Evolutionary conservation across 73 alveolate species (phyloP), one percentile per base, ranked within the genome.

Genomic region (Loxodes magnus): DNA sequence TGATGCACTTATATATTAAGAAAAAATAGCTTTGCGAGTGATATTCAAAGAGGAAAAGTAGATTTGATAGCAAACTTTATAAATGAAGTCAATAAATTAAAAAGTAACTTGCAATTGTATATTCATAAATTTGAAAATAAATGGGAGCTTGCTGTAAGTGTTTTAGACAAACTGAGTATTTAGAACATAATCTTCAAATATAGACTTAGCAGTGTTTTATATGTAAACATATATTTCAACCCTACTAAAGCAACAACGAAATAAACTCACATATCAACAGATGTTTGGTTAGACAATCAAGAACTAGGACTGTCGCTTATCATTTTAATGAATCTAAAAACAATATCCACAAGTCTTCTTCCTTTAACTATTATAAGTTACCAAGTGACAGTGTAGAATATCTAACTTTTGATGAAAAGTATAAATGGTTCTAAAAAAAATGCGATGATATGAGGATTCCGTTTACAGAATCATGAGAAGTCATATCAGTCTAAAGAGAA

Each of bases 401-500:
- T 35, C 17, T 39, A 4, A 52, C 66, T 5, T 35, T 51, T 19
- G 66, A 52, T 52, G 37, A 52, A 52, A 4, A 35, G 15, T n/a
- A n/a, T n/a, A 52, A 35, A 5, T 52, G 66, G 66, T 34, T 52
- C 37, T 35, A 56, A 12, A 21, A 56, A 16, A 56, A 56, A 43
- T 16, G 43, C 15, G 71, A 56, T 9, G 9, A 76, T 27, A 69
- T 55, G 35, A 76, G 67, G 21, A 43, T 62, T 15, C 82, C 62
- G 39, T 76, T 56, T 52, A 76, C 67, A 29, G 48, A 68, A 39
- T 79, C 80, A 4, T 46, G 50, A 5, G 77, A 69, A 38, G 51
- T 37, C 39, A 50, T 79, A 20, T 58, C 75, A 33, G 53, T 79
- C 24, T 48, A 79, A 59, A 59, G 94, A 48, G 87, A 75, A 29